Percentiles rank a stretch among this genome's conserved stretches.
Conservation (phyloP, 1,284 basidiomycete species). For the Pterulicium gracile region DNA sequence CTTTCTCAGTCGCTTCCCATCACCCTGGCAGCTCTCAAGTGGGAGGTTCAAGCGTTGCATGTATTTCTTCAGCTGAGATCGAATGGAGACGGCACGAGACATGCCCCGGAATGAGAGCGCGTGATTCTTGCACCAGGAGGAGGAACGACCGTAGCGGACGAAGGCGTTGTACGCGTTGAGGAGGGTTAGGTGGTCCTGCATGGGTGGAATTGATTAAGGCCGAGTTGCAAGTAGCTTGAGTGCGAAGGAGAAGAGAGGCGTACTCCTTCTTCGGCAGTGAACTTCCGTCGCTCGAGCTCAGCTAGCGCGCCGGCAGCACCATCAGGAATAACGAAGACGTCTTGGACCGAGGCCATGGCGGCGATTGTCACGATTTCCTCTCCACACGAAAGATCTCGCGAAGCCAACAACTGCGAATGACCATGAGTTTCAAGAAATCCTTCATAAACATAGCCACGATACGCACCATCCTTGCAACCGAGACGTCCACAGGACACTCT, state of each 20-base stretch:
- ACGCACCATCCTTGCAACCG: conserved; percentile 65
- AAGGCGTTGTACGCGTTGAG: conserved; percentile 85
- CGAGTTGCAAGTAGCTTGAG: neutral
- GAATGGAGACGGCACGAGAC: conserved; percentile 86
- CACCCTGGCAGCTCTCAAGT: conserved; percentile 75
- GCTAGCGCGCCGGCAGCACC: conserved; percentile 77
- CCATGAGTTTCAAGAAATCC: conserved; percentile 18
- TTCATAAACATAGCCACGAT: conserved; percentile 3
- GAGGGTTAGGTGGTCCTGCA: conserved; percentile 78
- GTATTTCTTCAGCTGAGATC: conserved; percentile 87
- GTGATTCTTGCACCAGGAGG: conserved; percentile 89
- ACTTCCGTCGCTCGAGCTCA: conserved; percentile 86
- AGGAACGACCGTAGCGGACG: conserved; percentile 68
- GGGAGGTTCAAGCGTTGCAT: conserved; percentile 79
- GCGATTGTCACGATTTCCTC: conserved; percentile 93
- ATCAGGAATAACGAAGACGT: conserved; percentile 81
- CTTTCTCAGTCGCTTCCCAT: conserved; percentile 65
- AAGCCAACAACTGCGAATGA: conserved; percentile 64
- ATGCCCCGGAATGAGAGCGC: conserved; percentile 88
- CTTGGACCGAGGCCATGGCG: conserved; percentile 91
- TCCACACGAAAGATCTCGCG: conserved; percentile 76
- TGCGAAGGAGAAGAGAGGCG: neutral
- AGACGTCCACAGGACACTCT: conserved; percentile 70
- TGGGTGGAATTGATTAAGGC: conserved; percentile 7
- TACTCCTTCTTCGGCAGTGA: conserved; percentile 92